These are phyloP conservation scores for Magnolia sinica DNA, from an alignment of 164 flowering plant species.

Conservation along the genomic window DNA sequence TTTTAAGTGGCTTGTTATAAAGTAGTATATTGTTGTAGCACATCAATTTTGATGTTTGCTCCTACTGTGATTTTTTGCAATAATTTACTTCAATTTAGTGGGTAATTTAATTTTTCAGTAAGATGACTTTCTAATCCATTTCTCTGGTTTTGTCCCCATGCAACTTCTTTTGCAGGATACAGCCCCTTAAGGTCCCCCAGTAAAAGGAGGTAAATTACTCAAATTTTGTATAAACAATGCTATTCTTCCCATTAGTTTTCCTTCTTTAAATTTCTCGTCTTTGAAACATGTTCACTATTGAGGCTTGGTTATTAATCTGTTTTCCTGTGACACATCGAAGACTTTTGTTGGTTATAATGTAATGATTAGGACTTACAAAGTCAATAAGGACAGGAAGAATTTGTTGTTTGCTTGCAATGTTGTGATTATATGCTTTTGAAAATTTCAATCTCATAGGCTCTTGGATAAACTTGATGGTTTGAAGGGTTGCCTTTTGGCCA, in stretches of 20 bases:
- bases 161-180: conserved; percentile 37
- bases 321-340: not conserved
- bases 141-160: not conserved
- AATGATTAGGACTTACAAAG: not conserved
- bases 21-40: not conserved
- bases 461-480: too few species aligned
- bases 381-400: not conserved
- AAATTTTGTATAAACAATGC: not conserved
- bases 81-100: too few species aligned
- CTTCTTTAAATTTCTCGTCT: not conserved
- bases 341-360: not conserved
- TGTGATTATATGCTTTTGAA: too few species aligned
- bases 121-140: not conserved
- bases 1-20: not conserved
- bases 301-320: not conserved
- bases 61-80: not conserved
- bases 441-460: too few species aligned
- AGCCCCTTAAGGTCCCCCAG: conserved; percentile 47
- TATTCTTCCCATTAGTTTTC: not conserved
- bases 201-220: conserved; percentile 37
- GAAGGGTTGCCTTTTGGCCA: too few species aligned
- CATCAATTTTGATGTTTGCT: not conserved
- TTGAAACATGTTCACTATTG: not conserved
- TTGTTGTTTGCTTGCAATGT: not conserved
- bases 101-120: not conserved